phyloP scores from a whole-genome alignment of 768 basidiomycete genomes.

The Suillus lakei region DNA sequence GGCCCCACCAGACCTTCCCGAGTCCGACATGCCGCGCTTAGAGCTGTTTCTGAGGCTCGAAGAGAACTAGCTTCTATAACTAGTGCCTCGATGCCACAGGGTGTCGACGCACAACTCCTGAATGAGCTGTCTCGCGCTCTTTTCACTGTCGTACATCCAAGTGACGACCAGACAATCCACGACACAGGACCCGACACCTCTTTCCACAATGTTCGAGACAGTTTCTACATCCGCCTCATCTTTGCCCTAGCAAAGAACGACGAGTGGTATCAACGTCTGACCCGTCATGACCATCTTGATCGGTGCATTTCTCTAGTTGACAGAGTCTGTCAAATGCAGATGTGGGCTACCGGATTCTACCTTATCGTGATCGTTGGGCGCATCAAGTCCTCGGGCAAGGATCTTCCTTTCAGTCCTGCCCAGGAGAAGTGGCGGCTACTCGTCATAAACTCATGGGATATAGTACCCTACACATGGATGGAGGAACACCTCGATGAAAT shows the following conservation, averaged over 20 bases:
- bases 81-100: not conserved
- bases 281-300: not conserved
- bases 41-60: not conserved
- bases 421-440: not conserved
- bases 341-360: not conserved
- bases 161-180: not conserved
- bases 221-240: not conserved
- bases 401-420: not conserved
- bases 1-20: not conserved
- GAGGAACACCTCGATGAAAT: not conserved
- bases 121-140: not conserved
- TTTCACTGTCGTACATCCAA: not conserved
- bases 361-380: not conserved
- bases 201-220: not conserved
- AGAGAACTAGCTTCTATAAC: not conserved
- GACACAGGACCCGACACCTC: not conserved
- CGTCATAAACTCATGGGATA: too few species aligned
- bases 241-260: not conserved
- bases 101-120: not conserved
- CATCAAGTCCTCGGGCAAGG: not conserved
- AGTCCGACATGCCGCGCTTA: not conserved
- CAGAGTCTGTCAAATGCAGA: rapidly evolving
- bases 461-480: too few species aligned
- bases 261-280: not conserved
- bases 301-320: not conserved